These are phyloP conservation scores for Pichia membranifaciens DNA, from an alignment of 805 yeast species.

Conservation along the genomic window DNA sequence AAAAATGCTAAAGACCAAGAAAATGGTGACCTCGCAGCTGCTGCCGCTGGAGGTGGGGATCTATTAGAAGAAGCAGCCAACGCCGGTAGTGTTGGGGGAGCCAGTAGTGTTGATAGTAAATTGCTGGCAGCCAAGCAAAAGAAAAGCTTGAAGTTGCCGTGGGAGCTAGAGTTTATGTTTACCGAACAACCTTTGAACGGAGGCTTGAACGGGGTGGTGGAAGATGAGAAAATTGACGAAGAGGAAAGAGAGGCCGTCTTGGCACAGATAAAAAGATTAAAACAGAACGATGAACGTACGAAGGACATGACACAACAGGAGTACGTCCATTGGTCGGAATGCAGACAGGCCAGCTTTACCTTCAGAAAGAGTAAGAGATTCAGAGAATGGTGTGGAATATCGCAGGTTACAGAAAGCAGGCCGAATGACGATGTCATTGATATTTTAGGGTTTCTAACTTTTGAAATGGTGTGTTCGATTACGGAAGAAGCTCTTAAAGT, in stretches of 20 bases:
- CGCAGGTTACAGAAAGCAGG: conserved; percentile 76
- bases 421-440: conserved; percentile 97
- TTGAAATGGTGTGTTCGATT: conserved; percentile 90
- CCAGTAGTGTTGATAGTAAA: conserved; percentile 33
- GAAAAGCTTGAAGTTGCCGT: conserved; percentile 79
- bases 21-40: conserved; percentile 37
- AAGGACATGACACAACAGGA: conserved; percentile 92
- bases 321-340: conserved; percentile 98
- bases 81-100: conserved; percentile 30
- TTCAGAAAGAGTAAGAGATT: conserved; percentile 91
- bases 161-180: conserved; percentile 95
- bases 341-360: conserved; percentile 95
- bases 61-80: conserved; percentile 26
- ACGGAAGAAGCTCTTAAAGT: conserved; percentile 88
- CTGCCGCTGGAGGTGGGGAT: conserved; percentile 29
- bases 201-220: conserved; percentile 35
- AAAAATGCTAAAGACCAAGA: conserved; percentile 65
- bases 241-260: conserved; percentile 85
- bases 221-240: conserved; percentile 58
- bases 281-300: conserved; percentile 92
- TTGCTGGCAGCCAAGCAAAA: conserved; percentile 49
- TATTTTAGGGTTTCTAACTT: conserved; percentile 89
- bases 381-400: conserved; percentile 92
- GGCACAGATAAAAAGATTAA: conserved; percentile 82
- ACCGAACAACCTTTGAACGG: conserved; percentile 80